Evolutionary conservation across 2,329 filamentous ascomycete species (phyloP).

Genomic region (Penicillium sp.): DNA sequence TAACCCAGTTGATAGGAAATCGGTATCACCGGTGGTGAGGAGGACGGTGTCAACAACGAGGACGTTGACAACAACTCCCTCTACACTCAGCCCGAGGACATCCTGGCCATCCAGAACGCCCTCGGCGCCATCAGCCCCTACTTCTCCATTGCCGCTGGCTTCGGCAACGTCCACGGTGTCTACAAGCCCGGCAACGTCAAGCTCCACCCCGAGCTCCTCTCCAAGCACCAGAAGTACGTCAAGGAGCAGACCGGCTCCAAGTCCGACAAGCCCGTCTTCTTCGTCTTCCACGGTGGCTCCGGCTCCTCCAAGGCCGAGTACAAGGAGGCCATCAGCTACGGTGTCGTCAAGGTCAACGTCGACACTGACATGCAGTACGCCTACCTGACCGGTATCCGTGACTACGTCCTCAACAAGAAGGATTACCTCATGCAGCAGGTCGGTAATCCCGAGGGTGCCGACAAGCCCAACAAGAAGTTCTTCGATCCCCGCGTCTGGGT

Average conservation of each 20-base stretch:
- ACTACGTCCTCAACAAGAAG: constrained; percentile 92
- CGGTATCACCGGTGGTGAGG: constrained; percentile 93
- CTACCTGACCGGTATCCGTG: constrained; percentile 86
- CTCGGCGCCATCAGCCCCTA: constrained; percentile 83
- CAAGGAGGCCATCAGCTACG: constrained; percentile 79
- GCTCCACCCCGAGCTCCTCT: constrained; percentile 90
- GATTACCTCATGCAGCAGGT: constrained; percentile 84
- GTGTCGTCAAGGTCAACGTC: constrained; percentile 99
- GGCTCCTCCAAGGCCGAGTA: constrained; percentile 90
- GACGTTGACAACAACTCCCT: constrained; percentile 93
- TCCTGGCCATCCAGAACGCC: constrained; percentile 83
- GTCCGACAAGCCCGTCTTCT: constrained; percentile 90
- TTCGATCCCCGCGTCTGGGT: constrained; percentile 92
- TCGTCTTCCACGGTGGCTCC: constrained; percentile 98
- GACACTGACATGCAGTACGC: constrained; percentile 97
- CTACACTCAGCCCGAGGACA: constrained; percentile 97
- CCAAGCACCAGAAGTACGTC: constrained; percentile 93
- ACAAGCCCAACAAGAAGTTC: constrained; percentile 99
- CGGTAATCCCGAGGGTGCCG: constrained; percentile 89
- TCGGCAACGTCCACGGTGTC: constrained; percentile 98
- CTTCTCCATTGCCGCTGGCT: constrained; percentile 97
- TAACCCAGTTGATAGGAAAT: constrained; percentile 57
- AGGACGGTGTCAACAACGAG: constrained; percentile 98
- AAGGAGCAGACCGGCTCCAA: constrained; percentile 69
- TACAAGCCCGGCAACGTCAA: constrained; percentile 98